Evolutionary conservation across 2,329 filamentous ascomycete genomes (phyloP), one percentile per base, ranked within the genome.

Genomic region (Dactylellina leptospora): DNA sequence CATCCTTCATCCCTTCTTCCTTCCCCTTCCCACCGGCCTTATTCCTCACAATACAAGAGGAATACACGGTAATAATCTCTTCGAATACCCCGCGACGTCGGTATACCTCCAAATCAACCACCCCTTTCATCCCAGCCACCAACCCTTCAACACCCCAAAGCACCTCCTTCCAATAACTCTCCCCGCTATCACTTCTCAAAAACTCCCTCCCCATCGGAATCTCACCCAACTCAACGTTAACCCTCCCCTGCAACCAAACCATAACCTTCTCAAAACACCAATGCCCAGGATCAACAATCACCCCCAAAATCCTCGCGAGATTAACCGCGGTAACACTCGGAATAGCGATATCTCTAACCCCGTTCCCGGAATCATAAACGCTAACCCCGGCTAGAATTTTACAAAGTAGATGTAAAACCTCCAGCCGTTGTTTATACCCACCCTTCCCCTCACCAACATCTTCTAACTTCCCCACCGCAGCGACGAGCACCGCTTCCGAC

Each of bases 261-360:
- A 77, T 77, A 5, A 75, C 53, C 42, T 74, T 76, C 33, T 76
- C 75, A 45, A 77, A 77, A 13, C 76, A 47, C 33, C 74, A 76
- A 36, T 77, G 75, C 16, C 53, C 38, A 20, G 76, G 76, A 27
- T 74, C 75, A 1, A 72, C 58, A 8, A 75, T 55, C 6, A 76
- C 64, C 16, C 58, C 60, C 10, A 74, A 47, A n/a, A 59, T 56
- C 23, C 73, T 70, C 8, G 75, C 75, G 6, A 77, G 44, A 20
- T 76, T 71, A 18, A 76, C 60, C 2, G 74, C 71, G 3, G 74
- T 66, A 2, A 77, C 45, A 13, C 75, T 76, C 38, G 76, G 76
- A 20, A 76, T 73, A 0, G 69, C 73, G 1, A 16, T n/a, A 4
- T 71, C 55, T 9, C 63, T 38, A 20, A 75, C 27, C 5, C 60